Evolutionary conservation across 2,329 filamentous ascomycete species (phyloP).

Genomic region (Amesomyces nigricolor): DNA sequence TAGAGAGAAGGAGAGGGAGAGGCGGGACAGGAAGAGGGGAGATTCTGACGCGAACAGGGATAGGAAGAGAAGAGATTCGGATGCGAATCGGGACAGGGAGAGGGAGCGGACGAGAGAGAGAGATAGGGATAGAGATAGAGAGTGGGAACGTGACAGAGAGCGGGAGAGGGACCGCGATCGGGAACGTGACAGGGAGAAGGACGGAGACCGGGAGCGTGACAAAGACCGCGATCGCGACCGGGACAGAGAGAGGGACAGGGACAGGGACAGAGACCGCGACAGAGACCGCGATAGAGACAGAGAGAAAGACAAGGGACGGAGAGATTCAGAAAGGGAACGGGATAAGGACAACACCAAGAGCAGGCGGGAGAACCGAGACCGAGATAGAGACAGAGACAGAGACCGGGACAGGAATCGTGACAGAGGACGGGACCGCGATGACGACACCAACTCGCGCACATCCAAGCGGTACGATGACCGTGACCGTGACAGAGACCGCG

Average conservation of each 20-base stretch:
- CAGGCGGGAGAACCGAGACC: constrained; percentile 8
- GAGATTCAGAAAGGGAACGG: constrained; percentile 25
- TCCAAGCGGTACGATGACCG: too few species aligned
- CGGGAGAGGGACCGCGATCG: neutral
- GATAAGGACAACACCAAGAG: constrained; percentile 12
- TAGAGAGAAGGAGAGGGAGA: neutral
- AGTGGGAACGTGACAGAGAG: neutral
- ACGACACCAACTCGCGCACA: too few species aligned
- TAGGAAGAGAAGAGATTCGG: neutral
- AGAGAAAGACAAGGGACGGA: constrained; percentile 26
- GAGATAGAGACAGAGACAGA: constrained; percentile 10
- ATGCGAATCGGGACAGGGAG: neutral
- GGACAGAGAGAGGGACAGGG: constrained; percentile 15
- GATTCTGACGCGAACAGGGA: constrained; percentile 16
- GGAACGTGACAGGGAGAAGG: neutral
- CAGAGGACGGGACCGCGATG: neutral
- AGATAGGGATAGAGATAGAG: neutral
- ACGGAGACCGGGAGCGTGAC: neutral
- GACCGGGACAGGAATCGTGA: constrained; percentile 14
- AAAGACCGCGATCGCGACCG: neutral
- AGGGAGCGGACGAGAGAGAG: constrained; percentile 16
- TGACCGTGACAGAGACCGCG: neutral
- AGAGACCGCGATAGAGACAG: constrained; percentile 27
- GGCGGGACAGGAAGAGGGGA: constrained; percentile 1
- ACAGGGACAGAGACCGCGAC: too few species aligned